Percentiles rank a stretch among this genome's conserved stretches.
Conservation (phyloP, 768 basidiomycete genomes). For the Lactarius deliciosus region DNA sequence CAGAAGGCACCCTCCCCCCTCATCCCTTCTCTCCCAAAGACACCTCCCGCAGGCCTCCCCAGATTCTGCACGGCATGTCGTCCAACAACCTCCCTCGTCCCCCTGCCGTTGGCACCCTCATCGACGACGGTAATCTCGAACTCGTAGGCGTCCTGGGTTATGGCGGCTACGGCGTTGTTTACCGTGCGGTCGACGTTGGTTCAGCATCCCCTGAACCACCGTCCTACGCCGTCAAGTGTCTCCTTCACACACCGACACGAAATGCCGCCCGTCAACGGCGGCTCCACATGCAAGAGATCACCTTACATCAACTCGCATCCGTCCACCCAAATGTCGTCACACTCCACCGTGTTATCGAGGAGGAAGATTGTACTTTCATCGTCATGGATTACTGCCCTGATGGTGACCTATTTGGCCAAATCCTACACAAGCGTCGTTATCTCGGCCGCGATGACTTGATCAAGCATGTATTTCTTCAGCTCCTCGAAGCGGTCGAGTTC, state of each 20-base stretch:
- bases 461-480: slow-evolving; percentile 87
- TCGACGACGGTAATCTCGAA: slow-evolving; percentile 80
- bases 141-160: slow-evolving; percentile 86
- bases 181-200: slow-evolving; percentile 71
- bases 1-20: slow-evolving; percentile 22
- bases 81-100: slow-evolving; percentile 39
- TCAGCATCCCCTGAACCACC: slow-evolving; percentile 41
- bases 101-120: slow-evolving; percentile 67
- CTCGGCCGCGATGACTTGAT: slow-evolving; percentile 83
- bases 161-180: slow-evolving; percentile 95
- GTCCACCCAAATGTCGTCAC: slow-evolving; percentile 82
- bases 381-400: slow-evolving; percentile 92
- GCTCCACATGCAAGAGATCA: slow-evolving; percentile 85
- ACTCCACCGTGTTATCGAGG: slow-evolving; percentile 85
- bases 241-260: slow-evolving; percentile 53
- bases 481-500: slow-evolving; percentile 90
- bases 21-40: slow-evolving; percentile 7
- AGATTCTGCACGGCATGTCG: slow-evolving; percentile 32
- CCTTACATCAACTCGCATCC: slow-evolving; percentile 71
- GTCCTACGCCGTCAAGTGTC: slow-evolving; percentile 91
- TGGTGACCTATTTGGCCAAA: slow-evolving; percentile 91
- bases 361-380: slow-evolving; percentile 78
- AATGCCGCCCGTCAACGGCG: slow-evolving; percentile 57
- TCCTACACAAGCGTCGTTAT: slow-evolving; percentile 73
- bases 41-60: slow-evolving; percentile 22